Base-by-base conservation (phyloP, 164 flowering plant species). In the Houttuynia cordata region DNA sequence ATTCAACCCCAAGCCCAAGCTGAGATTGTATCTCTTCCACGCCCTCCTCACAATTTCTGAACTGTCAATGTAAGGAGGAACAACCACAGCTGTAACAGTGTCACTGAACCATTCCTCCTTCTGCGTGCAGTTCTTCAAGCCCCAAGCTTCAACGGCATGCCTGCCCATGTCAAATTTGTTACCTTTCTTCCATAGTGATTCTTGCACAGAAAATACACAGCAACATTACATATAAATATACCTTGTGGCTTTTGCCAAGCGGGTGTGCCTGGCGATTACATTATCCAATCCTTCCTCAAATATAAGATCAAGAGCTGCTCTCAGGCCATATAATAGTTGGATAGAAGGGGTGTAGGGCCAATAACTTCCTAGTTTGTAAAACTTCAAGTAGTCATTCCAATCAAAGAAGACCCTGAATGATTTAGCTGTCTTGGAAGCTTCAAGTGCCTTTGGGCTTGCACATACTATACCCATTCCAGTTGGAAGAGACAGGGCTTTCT, bases 321-420 rank as follows among this genome's bases (percentile, higher is more conserved):
- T 75, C 7, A 89, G 83, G 19, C 98, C 98, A 77, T 92, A 87
- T 20, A 92, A 62, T 5, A 92, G 82, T 59, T 92, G 98, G 68
- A 89, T 86, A 59, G 98, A 92, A 76, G 98, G 98, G 49, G 98
- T 92, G 81, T 92, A 89, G 21, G 98, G 98, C 98, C 98, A 92
- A 63, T 60, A 87, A 10, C 97, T 82, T 73, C 98, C 98, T 68
- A 92, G 0, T 56, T 87, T 84, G 62, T 92, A 92, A 78, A 89
- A 89, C 82, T 83, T 92, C 79, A 92, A 67, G 77, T 89, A 92
- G 74, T 92, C 97, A 0, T 79, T 84, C 98, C 98, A 92, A 67
- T 92, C 96, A 54, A 92, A 92, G 87, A 89, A 92, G 20, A 92
- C 94, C 57, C 97, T 73, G 23, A 83, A 74, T 39, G 98, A 92